phyloP scores from a whole-genome alignment of 2,329 filamentous ascomycete species.

The Alternaria gansuensis region DNA sequence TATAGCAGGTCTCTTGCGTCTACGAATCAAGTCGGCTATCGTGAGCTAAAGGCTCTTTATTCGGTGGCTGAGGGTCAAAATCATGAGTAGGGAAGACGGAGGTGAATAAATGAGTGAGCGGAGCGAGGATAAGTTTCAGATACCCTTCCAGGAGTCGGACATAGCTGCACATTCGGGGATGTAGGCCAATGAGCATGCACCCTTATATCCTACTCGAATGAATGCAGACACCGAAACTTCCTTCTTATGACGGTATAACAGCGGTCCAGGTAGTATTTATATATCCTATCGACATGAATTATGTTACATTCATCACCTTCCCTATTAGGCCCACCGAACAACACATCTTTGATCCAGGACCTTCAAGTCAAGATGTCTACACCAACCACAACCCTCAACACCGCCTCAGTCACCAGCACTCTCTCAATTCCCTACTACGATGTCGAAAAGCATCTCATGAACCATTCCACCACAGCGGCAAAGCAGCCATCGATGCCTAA shows the following conservation, averaged over 20 bases:
- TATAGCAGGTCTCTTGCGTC: constrained; percentile 58
- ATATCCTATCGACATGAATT: not conserved
- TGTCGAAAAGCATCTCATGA: constrained; percentile 1
- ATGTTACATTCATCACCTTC: not conserved
- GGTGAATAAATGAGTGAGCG: not conserved
- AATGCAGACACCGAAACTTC: constrained; percentile 24
- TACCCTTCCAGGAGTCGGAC: not conserved
- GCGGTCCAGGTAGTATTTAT: not conserved
- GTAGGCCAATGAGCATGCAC: constrained; percentile 1
- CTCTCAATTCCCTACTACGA: not conserved
- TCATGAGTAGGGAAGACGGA: not conserved
- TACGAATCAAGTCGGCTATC: constrained; percentile 36
- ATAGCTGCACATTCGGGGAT: not conserved
- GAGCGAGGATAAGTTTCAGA: constrained; percentile 9
- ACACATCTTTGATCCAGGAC: not conserved
- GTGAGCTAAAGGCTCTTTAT: not conserved
- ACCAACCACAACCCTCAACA: not conserved
- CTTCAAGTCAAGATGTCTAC: not conserved
- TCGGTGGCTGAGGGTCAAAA: no score
- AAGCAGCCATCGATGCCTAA: constrained; percentile 30
- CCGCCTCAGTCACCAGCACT: not conserved
- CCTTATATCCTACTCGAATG: constrained; percentile 14
- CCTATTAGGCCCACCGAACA: not conserved
- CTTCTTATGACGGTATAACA: constrained; percentile 22
- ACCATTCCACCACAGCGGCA: not conserved